Percentiles rank a stretch among this genome's conserved stretches.
These are phyloP conservation scores for Saussurea involucrata DNA, from an alignment of 129 eudicot species.

Conservation along the genomic window DNA sequence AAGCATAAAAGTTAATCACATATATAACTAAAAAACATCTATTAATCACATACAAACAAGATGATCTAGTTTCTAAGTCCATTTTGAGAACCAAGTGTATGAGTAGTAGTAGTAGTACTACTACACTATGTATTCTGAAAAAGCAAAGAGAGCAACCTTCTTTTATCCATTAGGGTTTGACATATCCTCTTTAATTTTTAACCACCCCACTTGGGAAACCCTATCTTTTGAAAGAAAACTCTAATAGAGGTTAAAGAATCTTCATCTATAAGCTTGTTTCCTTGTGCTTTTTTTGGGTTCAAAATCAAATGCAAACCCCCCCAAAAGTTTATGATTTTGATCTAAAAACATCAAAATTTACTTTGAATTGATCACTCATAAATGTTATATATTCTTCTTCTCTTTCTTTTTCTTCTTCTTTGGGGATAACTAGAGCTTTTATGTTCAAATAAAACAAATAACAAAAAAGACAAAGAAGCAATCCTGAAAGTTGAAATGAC, in stretches of 20 bases:
- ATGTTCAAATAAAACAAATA: constrained; percentile 18
- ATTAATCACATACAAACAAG: not conserved
- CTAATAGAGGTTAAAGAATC: constrained; percentile 33
- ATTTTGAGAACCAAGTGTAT: constrained; percentile 23
- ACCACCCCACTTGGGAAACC: constrained; percentile 2
- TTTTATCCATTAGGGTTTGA: constrained; percentile 37
- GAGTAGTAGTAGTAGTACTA: constrained; percentile 1
- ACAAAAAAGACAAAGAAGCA: constrained; percentile 14
- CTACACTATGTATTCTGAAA: constrained; percentile 24
- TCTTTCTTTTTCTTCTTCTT: constrained; percentile 26
- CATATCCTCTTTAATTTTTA: constrained; percentile 28
- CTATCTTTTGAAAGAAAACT: constrained; percentile 22
- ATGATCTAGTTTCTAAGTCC: not conserved
- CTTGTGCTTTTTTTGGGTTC: constrained; percentile 33
- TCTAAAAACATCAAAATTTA: constrained; percentile 35
- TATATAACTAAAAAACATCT: not conserved
- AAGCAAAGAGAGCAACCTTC: constrained; percentile 28
- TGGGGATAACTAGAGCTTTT: constrained; percentile 26
- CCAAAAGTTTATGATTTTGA: constrained; percentile 33
- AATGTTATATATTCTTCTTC: constrained; percentile 39
- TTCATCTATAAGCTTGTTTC: constrained; percentile 36
- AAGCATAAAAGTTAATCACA: not conserved
- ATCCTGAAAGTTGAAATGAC: constrained; percentile 18
- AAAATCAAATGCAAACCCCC: constrained; percentile 34
- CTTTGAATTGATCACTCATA: constrained; percentile 39